Conservation (phyloP, 2,329 filamentous ascomycete genomes). For the Trichoderma asperellum region DNA sequence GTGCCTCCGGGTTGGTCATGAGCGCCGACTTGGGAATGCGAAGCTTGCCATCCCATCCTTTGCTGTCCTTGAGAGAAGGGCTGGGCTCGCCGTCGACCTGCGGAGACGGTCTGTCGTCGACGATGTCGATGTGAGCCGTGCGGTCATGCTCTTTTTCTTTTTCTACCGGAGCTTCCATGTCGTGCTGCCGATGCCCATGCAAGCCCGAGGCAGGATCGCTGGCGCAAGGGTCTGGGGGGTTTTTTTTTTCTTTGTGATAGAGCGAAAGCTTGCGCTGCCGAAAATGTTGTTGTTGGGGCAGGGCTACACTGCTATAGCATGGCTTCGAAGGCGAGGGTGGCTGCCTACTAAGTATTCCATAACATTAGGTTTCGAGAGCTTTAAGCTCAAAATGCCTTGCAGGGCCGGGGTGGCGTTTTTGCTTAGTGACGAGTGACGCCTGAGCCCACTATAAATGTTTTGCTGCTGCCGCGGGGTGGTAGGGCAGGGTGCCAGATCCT, state of each 20-base stretch:
- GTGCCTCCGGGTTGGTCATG: slow-evolving; percentile 76
- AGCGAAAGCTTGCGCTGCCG: not conserved
- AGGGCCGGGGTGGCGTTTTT: slow-evolving; percentile 17
- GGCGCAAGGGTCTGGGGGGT: not conserved
- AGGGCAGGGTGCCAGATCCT: slow-evolving; percentile 12
- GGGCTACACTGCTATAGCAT: not conserved
- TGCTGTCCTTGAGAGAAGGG: slow-evolving; percentile 59
- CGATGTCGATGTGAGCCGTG: slow-evolving; percentile 55
- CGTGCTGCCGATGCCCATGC: slow-evolving; percentile 28
- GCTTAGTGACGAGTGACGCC: slow-evolving; percentile 18
- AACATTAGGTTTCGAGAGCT: not conserved
- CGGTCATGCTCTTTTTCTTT: slow-evolving; percentile 45
- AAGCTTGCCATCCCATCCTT: slow-evolving; percentile 84
- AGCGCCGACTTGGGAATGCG: slow-evolving; percentile 66
- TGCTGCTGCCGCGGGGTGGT: slow-evolving; percentile 22
- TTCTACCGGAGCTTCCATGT: slow-evolving; percentile 49
- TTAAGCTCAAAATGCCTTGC: slow-evolving; percentile 3
- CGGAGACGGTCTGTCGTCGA: slow-evolving; percentile 48
- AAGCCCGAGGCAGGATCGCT: not conserved
- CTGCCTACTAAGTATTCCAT: not conserved
- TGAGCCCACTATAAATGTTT: slow-evolving; percentile 12
- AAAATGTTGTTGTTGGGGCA: not conserved
- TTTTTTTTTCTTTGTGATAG: not conserved
- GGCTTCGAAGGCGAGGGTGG: not conserved
- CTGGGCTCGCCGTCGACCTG: slow-evolving; percentile 49